Evolutionary conservation across 306 rosid genomes (phyloP).

Genomic region (Benincasa hispida): DNA sequence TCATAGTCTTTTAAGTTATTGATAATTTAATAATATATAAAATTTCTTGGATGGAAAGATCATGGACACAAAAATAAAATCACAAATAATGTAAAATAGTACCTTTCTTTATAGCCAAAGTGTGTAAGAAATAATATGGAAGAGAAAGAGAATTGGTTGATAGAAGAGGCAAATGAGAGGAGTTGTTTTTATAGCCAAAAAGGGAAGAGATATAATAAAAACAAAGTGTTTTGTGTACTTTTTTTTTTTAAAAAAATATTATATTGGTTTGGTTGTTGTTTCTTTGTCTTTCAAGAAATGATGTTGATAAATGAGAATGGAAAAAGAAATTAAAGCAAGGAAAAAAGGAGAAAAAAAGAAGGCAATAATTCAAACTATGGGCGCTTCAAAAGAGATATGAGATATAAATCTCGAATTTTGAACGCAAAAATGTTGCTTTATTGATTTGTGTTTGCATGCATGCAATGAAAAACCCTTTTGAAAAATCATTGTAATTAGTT

Average conservation of each 20-base stretch:
- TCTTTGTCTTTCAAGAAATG: neutral
- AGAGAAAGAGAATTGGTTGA: neutral
- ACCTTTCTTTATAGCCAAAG: too few species aligned
- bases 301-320: neutral
- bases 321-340: neutral
- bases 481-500: neutral
- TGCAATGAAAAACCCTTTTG: neutral
- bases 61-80: too few species aligned
- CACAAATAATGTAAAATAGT: too few species aligned
- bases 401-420: neutral
- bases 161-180: neutral
- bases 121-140: neutral
- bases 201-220: neutral
- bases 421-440: neutral
- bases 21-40: too few species aligned
- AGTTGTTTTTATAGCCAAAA: neutral
- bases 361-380: slow-evolving; percentile 22
- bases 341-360: slow-evolving; percentile 22
- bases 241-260: neutral
- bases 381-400: neutral
- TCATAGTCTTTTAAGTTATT: too few species aligned
- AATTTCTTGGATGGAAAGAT: too few species aligned
- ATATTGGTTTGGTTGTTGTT: neutral
- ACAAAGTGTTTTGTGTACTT: neutral
- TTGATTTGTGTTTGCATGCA: neutral